These are phyloP conservation scores for Ceratocystiopsis minuta DNA, from an alignment of 2,329 filamentous ascomycete species.

Conservation along the genomic window DNA sequence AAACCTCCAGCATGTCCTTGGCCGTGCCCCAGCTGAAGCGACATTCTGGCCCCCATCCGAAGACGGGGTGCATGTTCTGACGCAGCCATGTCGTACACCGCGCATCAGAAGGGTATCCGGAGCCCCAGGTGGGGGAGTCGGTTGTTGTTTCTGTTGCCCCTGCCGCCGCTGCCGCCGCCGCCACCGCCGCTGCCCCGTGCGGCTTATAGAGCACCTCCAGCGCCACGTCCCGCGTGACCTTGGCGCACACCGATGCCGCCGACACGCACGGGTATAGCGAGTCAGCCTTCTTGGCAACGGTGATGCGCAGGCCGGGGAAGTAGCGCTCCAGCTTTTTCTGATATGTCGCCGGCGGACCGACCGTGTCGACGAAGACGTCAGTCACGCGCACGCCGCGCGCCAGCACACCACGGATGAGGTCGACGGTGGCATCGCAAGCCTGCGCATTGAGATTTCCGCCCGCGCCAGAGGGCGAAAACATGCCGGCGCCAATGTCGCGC, in stretches of 20 bases:
- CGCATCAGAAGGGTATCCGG: slow-evolving; percentile 79
- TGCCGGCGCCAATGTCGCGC: slow-evolving; percentile 60
- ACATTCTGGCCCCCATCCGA: slow-evolving; percentile 88
- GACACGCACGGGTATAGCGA: slow-evolving; percentile 83
- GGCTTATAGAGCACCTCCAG: slow-evolving; percentile 57
- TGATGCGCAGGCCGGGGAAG: slow-evolving; percentile 61
- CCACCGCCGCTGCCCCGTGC: slow-evolving; percentile 5
- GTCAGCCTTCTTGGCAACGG: slow-evolving; percentile 81
- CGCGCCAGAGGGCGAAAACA: slow-evolving; percentile 44
- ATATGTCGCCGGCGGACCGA: slow-evolving; percentile 67
- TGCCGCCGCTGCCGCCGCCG: slow-evolving; percentile 20
- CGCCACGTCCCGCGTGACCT: slow-evolving; percentile 84
- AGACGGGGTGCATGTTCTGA: slow-evolving; percentile 75
- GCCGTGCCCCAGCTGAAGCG: slow-evolving; percentile 92
- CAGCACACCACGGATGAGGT: slow-evolving; percentile 61
- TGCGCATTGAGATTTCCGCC: slow-evolving; percentile 89
- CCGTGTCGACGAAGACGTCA: slow-evolving; percentile 90
- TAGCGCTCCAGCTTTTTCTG: slow-evolving; percentile 68
- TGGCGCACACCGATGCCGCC: slow-evolving; percentile 85
- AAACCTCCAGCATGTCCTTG: slow-evolving; percentile 80
- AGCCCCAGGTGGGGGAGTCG: slow-evolving; percentile 48
- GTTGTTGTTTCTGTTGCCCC: neutral
- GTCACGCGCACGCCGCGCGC: slow-evolving; percentile 61
- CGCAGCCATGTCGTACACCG: slow-evolving; percentile 69
- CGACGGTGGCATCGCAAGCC: slow-evolving; percentile 79